Conservation (phyloP, 352 stramenopile species). For the Globisporangium nagaii region DNA sequence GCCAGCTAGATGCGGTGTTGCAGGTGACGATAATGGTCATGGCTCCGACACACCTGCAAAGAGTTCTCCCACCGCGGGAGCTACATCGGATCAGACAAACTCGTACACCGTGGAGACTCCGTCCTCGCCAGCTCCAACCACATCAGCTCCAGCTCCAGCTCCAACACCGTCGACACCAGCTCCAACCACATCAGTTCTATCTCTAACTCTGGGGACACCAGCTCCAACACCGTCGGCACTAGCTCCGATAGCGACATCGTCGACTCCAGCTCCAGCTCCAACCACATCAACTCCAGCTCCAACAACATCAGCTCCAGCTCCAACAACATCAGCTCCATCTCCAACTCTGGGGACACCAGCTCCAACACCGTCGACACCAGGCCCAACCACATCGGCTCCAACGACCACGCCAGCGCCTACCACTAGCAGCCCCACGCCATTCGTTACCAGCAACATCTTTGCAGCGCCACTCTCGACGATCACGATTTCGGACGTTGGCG, state of each 20-base stretch:
- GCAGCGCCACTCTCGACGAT: slow-evolving; percentile 1
- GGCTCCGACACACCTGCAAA: background rate
- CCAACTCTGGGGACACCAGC: background rate
- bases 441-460: slow-evolving; percentile 1
- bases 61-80: background rate
- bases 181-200: background rate
- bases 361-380: background rate
- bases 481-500: slow-evolving; percentile 24
- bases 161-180: background rate
- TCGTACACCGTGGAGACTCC: background rate
- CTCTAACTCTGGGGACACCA: too few relatives aligned
- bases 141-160: background rate
- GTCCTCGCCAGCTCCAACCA: background rate
- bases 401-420: background rate
- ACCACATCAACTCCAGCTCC: background rate
- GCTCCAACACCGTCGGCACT: background rate
- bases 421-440: background rate
- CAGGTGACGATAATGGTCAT: background rate
- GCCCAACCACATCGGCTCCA: background rate
- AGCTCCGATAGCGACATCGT: background rate
- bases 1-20: background rate
- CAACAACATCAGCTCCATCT: background rate
- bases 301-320: background rate
- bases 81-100: background rate
- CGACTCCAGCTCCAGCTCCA: background rate